Percentiles rank a stretch among this genome's conserved stretches.
Evolutionary conservation across 805 yeast genomes (phyloP).

Genomic region (Kuraishia ogatae): DNA sequence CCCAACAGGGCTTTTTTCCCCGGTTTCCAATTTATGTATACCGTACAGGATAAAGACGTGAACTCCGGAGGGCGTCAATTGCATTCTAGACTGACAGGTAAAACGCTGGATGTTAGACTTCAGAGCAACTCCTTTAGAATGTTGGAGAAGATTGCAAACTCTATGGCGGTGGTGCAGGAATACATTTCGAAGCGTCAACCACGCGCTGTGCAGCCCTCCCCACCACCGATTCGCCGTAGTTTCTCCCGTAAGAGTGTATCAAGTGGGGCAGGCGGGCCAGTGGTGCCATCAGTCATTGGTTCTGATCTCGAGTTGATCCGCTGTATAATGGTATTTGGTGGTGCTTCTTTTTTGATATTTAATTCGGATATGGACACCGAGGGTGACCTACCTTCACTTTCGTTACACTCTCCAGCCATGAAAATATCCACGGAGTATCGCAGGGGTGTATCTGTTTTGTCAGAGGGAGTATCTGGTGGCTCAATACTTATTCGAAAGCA

Average conservation of each 20-base stretch:
- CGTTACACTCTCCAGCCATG: slow-evolving; percentile 70
- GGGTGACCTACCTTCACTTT: slow-evolving; percentile 40
- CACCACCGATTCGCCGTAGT: background rate
- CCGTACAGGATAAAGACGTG: slow-evolving; percentile 11
- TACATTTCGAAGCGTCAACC: background rate
- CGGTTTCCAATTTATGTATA: slow-evolving; percentile 50
- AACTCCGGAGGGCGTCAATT: slow-evolving; percentile 25
- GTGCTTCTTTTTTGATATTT: slow-evolving; percentile 51
- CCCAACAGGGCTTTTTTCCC: slow-evolving; percentile 64
- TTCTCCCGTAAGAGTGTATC: background rate
- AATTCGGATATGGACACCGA: slow-evolving; percentile 33
- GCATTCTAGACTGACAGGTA: slow-evolving; percentile 52
- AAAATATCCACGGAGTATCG: slow-evolving; percentile 46
- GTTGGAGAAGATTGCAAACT: slow-evolving; percentile 41
- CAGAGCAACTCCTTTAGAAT: slow-evolving; percentile 46
- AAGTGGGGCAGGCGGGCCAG: background rate
- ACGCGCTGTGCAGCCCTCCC: background rate
- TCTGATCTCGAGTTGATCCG: slow-evolving; percentile 32
- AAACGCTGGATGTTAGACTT: slow-evolving; percentile 57
- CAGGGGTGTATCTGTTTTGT: slow-evolving; percentile 17
- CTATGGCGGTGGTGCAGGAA: slow-evolving; percentile 16
- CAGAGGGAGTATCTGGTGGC: background rate
- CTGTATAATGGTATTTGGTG: slow-evolving; percentile 53
- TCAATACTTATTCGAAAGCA: slow-evolving; percentile 27
- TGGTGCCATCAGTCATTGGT: slow-evolving; percentile 6